A percentile compares a stretch with the other conserved stretches of the same genome.
Evolutionary conservation across 306 rosid genomes (phyloP).

Genomic region (Biancaea sappan): DNA sequence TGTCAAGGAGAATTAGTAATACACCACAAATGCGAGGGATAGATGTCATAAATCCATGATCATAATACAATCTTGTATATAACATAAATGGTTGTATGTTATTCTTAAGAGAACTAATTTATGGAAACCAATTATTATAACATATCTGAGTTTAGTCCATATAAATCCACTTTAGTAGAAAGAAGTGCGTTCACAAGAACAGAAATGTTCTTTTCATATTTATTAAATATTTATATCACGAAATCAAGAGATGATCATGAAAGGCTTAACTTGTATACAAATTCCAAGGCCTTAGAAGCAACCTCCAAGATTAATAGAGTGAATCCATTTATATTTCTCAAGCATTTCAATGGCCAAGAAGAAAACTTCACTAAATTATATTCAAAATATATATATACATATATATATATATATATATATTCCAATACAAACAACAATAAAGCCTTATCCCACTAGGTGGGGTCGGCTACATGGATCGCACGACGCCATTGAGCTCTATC

Average conservation of each 20-base stretch:
- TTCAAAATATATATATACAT: not conserved
- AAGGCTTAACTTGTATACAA: slow-evolving; percentile 11
- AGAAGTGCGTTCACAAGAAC: slow-evolving; percentile 1
- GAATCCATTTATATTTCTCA: not conserved
- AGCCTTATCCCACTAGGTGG: too few relatives aligned
- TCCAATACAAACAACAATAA: not conserved
- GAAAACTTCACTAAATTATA: not conserved
- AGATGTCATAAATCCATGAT: not conserved
- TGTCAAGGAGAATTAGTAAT: not conserved
- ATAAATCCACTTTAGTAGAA: not conserved
- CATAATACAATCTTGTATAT: not conserved
- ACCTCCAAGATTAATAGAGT: too few relatives aligned
- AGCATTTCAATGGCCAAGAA: not conserved
- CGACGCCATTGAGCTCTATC: too few relatives aligned
- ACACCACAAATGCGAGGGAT: not conserved
- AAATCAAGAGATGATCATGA: not conserved
- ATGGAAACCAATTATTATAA: not conserved
- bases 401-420: not conserved
- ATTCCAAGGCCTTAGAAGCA: too few relatives aligned
- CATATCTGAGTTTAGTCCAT: not conserved
- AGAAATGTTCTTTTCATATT: not conserved
- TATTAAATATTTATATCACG: not conserved
- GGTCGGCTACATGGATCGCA: too few relatives aligned
- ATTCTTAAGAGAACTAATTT: not conserved
- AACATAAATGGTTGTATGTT: not conserved